These are phyloP conservation scores for Nemania abortiva DNA, from an alignment of 2,329 filamentous ascomycete species.

Conservation along the genomic window DNA sequence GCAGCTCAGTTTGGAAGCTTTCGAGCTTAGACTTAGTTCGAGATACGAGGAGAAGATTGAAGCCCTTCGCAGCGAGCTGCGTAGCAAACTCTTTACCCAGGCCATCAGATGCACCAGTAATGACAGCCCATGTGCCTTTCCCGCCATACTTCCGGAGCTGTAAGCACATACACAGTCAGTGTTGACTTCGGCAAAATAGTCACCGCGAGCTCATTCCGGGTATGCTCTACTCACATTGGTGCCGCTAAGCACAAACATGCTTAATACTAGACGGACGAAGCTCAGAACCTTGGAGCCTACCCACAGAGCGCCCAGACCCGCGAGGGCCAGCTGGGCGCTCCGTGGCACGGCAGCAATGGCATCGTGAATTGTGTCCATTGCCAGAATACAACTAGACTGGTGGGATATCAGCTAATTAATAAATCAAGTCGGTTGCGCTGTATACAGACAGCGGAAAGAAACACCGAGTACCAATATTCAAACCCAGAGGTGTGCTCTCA, in stretches of 20 bases:
- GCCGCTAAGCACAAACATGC: conserved; percentile 75
- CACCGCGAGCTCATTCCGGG: not conserved
- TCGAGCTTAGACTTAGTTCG: conserved; percentile 94
- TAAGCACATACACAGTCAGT: conserved; percentile 35
- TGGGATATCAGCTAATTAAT: not conserved
- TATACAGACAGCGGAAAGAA: not conserved
- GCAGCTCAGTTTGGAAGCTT: conserved; percentile 79
- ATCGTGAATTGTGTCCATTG: conserved; percentile 53
- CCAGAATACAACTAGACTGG: not conserved
- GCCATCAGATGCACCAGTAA: conserved; percentile 96
- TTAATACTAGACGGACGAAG: conserved; percentile 72
- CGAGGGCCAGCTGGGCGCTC: conserved; percentile 60
- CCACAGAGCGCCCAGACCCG: conserved; percentile 69
- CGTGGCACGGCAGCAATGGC: conserved; percentile 58
- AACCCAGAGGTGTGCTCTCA: too few species aligned
- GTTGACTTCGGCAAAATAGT: not conserved
- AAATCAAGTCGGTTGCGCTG: not conserved
- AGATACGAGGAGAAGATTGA: conserved; percentile 94
- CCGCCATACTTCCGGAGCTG: conserved; percentile 91
- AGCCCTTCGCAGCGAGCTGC: conserved; percentile 90
- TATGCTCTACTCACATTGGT: conserved; percentile 67
- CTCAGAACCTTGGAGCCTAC: conserved; percentile 68
- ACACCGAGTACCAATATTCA: too few species aligned
- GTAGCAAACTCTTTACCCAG: conserved; percentile 96
- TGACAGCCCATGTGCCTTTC: conserved; percentile 91